Evolutionary conservation across 225 moss, liverwort and hornwort genomes (phyloP), one percentile per base, ranked within the genome.

Genomic region (Marchantia paleacea): DNA sequence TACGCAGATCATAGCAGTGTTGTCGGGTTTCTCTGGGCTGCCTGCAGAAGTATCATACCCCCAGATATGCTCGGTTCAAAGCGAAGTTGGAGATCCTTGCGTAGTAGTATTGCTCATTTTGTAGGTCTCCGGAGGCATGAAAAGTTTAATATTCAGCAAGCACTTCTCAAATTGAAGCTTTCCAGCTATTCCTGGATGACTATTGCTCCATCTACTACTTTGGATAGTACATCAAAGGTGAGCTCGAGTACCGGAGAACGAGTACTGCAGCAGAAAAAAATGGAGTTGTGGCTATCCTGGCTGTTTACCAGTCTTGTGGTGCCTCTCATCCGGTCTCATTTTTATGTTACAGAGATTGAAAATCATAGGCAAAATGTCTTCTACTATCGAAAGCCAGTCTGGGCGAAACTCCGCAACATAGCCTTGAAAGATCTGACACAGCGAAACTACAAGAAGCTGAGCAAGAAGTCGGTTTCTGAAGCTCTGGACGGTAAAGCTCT

Each of bases 361-460:
- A 91, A 90, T 82, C 81, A 90, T 81, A 90, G 97, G 85, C 95
- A 95, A 82, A 90, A 91, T 85, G 82, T 99, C 52, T 86, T 95
- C 57, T 99, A 99, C 52, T 99, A 93, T 81, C 88, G 97, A 18
- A 94, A 99, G 79, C 93, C 97, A 83, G 93, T 99, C 72, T 99
- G 97, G 97, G 93, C 97, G 12, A 95, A 86, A 78, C 91, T 99
- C 74, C 87, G 89, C 12, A 85, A 83, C 80, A 83, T 86, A 70
- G 90, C 95, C 50, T 52, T 99, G 85, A 88, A 85, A 64, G 91
- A 92, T 73, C 83, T 99, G 69, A 89, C 84, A 69, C 81, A 52
- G 10, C 90, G 83, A 76, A 92, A 87, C 58, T 95, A 88, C 82
- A 87, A 82, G 55, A 93, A 84, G 76, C 74, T 99, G 80, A 89